A percentile compares a stretch with the other conserved stretches of the same genome.
These are phyloP conservation scores for Ustilago lituana DNA, from an alignment of 1,284 basidiomycete genomes.

Conservation along the genomic window DNA sequence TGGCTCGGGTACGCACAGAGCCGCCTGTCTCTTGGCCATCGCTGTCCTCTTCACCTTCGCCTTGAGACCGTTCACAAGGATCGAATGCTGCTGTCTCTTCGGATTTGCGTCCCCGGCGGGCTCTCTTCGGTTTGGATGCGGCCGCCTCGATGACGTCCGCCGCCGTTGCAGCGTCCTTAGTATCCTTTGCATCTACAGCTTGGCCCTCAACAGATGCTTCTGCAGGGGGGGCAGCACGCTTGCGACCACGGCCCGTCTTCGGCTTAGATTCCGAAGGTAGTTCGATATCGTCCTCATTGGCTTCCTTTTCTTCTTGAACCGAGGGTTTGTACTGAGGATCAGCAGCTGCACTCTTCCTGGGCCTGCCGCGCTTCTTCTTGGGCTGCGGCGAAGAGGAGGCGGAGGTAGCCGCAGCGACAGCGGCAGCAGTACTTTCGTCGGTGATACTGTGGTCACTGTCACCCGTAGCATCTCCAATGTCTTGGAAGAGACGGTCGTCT, in stretches of 20 bases:
- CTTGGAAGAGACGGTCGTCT: too few relatives aligned
- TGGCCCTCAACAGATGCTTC: background rate
- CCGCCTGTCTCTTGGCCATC: background rate
- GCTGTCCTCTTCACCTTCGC: conserved; percentile 3
- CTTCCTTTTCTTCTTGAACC: background rate
- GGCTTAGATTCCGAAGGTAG: background rate
- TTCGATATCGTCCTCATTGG: background rate
- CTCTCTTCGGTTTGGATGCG: conserved; percentile 4
- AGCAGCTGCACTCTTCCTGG: conserved; percentile 14
- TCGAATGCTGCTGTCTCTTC: conserved; percentile 2
- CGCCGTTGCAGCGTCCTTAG: conserved; percentile 15
- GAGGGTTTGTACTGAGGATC: background rate
- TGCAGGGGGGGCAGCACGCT: conserved; percentile 5
- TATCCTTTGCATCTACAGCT: conserved; percentile 1
- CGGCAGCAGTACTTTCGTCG: too few relatives aligned
- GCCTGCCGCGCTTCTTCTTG: conserved; percentile 19
- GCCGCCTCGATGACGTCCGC: conserved; percentile 4
- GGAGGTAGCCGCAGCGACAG: background rate
- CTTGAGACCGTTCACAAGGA: background rate
- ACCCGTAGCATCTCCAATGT: too few relatives aligned
- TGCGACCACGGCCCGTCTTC: conserved; percentile 22
- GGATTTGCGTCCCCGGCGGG: conserved; percentile 20
- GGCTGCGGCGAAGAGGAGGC: background rate
- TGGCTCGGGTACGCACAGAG: conserved; percentile 1
- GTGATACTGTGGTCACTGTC: too few relatives aligned